Conservation (phyloP, 2,329 filamentous ascomycete species). For the Penicillium frequentans region DNA sequence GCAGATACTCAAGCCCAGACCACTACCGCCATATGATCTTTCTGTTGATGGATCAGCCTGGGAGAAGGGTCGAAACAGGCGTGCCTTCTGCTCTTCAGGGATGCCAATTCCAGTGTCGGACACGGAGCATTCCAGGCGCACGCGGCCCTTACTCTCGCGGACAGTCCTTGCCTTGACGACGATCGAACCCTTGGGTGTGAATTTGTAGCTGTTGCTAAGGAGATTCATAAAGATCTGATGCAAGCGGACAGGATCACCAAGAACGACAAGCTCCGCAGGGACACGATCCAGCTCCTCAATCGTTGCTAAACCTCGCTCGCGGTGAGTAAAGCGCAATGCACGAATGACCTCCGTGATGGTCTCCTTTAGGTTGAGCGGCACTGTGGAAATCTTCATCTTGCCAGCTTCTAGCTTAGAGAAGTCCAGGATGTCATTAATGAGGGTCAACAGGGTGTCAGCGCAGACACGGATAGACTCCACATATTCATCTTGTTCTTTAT, state of each 20-base stretch:
- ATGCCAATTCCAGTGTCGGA: slow-evolving; percentile 91
- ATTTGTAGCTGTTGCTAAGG: slow-evolving; percentile 91
- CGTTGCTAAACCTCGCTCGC: slow-evolving; percentile 60
- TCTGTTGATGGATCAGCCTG: slow-evolving; percentile 90
- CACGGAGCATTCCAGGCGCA: slow-evolving; percentile 81
- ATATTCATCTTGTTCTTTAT: slow-evolving; percentile 61
- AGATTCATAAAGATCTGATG: slow-evolving; percentile 79
- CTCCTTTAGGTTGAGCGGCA: slow-evolving; percentile 72
- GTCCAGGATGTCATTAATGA: slow-evolving; percentile 89
- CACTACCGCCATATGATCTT: slow-evolving; percentile 87
- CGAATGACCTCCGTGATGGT: slow-evolving; percentile 65
- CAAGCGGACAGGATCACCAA: slow-evolving; percentile 81
- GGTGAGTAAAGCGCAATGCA: slow-evolving; percentile 63
- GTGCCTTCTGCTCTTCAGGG: slow-evolving; percentile 70
- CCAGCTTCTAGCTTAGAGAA: slow-evolving; percentile 85
- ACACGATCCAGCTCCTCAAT: slow-evolving; percentile 64
- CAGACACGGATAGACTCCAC: slow-evolving; percentile 66
- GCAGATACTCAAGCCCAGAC: slow-evolving; percentile 88
- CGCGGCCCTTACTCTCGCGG: slow-evolving; percentile 66
- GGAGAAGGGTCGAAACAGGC: slow-evolving; percentile 88
- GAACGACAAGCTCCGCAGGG: slow-evolving; percentile 63
- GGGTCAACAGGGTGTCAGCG: slow-evolving; percentile 73
- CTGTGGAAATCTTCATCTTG: slow-evolving; percentile 85
- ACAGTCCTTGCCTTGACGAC: slow-evolving; percentile 77
- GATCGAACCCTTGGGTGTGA: slow-evolving; percentile 82